Percentiles rank a stretch among this genome's conserved stretches.
Evolutionary conservation across 495 filamentous ascomycete species (phyloP).

Genomic region (Xylaria intraflava): DNA sequence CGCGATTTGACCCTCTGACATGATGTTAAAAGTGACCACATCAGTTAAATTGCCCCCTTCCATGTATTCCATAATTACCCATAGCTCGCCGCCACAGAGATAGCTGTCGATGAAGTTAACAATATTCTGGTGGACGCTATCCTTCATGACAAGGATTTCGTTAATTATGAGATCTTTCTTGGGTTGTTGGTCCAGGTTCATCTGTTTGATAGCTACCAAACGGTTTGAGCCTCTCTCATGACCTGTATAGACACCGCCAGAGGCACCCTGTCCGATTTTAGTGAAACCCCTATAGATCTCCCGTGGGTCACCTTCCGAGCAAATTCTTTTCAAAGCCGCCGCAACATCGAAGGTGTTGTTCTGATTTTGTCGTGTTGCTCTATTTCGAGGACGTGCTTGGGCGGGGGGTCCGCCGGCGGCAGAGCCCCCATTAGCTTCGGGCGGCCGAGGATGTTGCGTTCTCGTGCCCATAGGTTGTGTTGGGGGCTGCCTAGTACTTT

Average conservation of each 20-base stretch:
- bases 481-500: conserved; percentile 53
- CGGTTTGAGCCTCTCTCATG: conserved; percentile 76
- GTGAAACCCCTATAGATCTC: conserved; percentile 79
- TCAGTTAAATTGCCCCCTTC: conserved; percentile 96
- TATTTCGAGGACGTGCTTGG: conserved; percentile 62
- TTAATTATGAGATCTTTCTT: conserved; percentile 99
- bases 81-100: conserved; percentile 78
- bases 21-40: conserved; percentile 98
- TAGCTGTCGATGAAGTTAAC: conserved; percentile 99
- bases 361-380: conserved; percentile 53
- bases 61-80: conserved; percentile 99
- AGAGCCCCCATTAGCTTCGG: conserved; percentile 53
- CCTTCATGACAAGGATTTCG: conserved; percentile 98
- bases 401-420: conserved; percentile 33
- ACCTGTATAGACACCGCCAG: conserved; percentile 90
- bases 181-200: conserved; percentile 96
- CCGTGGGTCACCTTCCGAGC: conserved; percentile 79
- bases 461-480: conserved; percentile 47
- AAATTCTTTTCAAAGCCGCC: conserved; percentile 75
- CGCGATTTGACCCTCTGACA: conserved; percentile 95
- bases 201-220: conserved; percentile 97
- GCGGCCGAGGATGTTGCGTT: conserved; percentile 50
- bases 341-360: conserved; percentile 74
- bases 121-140: conserved; percentile 95
- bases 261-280: conserved; percentile 97